These are phyloP conservation scores for Ophioceras dolichostomum DNA, from an alignment of 2,329 filamentous ascomycete species.

Conservation along the genomic window DNA sequence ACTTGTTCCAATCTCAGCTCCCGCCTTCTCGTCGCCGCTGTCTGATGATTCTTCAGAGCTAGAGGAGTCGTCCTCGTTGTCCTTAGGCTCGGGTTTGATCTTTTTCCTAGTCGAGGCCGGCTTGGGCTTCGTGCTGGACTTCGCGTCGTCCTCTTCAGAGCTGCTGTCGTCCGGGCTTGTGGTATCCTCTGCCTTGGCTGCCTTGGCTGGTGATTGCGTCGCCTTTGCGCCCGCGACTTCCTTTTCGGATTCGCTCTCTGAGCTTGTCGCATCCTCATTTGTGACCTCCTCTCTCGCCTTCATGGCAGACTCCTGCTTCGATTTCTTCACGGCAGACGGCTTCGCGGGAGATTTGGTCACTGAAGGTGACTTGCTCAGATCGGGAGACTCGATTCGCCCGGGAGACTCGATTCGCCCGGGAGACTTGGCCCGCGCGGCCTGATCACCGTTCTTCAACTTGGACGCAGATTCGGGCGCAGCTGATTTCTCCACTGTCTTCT, in stretches of 20 bases:
- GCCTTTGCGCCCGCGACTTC: too few relatives aligned
- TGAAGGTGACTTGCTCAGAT: too few relatives aligned
- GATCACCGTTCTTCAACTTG: neutral
- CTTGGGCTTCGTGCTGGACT: neutral
- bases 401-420: too few relatives aligned
- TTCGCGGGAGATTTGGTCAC: too few relatives aligned
- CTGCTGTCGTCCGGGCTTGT: constrained; percentile 1
- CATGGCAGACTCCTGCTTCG: neutral
- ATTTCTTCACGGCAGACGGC: neutral
- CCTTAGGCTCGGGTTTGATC: neutral
- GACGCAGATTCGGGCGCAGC: too few relatives aligned
- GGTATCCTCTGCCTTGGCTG: neutral
- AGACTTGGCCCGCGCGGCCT: too few relatives aligned
- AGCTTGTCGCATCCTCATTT: neutral
- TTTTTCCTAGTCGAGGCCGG: neutral
- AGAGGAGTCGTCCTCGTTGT: constrained; percentile 10
- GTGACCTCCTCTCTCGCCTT: neutral
- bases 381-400: too few relatives aligned
- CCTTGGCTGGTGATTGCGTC: too few relatives aligned
- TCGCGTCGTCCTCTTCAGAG: neutral
- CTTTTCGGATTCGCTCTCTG: too few relatives aligned
- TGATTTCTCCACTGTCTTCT: too few relatives aligned
- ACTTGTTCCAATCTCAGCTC: too few relatives aligned
- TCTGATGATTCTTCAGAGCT: constrained; percentile 11
- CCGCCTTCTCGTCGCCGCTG: neutral